Evolutionary conservation across 78 protist genomes (phyloP).

Genomic region (Dictyostelium firmibasis): DNA sequence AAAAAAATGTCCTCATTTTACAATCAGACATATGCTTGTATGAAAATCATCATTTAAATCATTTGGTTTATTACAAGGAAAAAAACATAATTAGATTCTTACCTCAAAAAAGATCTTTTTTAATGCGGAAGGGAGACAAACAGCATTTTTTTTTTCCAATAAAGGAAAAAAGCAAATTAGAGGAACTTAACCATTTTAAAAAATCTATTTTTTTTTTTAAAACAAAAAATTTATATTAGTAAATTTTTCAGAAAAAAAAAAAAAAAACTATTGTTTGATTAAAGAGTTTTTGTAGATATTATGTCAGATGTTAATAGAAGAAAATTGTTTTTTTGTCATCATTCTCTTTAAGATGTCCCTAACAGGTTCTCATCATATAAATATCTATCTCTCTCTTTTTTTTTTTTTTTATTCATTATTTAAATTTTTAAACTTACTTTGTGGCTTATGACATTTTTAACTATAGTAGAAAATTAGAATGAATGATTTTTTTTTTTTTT

Average conservation of each 20-base stretch:
- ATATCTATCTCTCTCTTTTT: no score
- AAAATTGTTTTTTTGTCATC: slow-evolving; percentile 4
- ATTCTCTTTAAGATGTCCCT: slow-evolving; percentile 27
- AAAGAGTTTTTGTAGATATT: not conserved
- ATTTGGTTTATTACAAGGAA: not conserved
- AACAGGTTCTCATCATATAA: not conserved
- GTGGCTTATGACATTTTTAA: no score
- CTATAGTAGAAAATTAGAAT: no score
- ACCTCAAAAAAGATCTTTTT: not conserved
- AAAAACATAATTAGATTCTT: not conserved
- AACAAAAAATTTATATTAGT: no score
- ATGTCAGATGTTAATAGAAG: not conserved
- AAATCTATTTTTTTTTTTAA: no score
- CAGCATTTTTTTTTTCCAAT: no score
- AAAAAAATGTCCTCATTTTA: slow-evolving; percentile 1
- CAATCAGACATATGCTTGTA: slow-evolving; percentile 29
- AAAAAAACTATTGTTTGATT: no score
- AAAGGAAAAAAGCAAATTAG: no score
- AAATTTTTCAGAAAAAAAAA: no score
- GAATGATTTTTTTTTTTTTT: no score
- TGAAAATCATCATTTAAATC: not conserved
- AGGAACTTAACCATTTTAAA: no score
- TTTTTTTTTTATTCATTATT: no score
- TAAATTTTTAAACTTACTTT: not conserved
- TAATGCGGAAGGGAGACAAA: not conserved